Evolutionary conservation across 2,329 filamentous ascomycete genomes (phyloP).

Genomic region (Rhexocercosporidium sp.): DNA sequence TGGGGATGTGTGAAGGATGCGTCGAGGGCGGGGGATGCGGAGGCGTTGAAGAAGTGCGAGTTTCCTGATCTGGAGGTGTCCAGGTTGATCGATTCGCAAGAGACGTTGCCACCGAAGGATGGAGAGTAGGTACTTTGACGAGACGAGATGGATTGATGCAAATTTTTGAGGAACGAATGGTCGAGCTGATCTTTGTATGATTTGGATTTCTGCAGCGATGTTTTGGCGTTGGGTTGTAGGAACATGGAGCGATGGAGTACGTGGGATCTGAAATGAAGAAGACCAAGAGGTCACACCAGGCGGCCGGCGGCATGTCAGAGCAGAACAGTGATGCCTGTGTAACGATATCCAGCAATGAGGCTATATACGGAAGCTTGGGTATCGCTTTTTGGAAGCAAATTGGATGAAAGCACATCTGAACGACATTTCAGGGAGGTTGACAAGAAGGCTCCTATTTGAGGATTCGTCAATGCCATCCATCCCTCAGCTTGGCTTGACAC

Average conservation of each 20-base stretch:
- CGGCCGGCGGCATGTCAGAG: no score
- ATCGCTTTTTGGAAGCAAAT: no score
- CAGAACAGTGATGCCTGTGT: no score
- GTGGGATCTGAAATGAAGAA: background rate
- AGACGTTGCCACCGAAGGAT: slow-evolving; percentile 1
- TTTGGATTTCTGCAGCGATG: slow-evolving; percentile 1
- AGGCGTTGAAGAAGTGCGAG: slow-evolving; percentile 8
- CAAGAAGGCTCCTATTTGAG: no score
- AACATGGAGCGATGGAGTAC: background rate
- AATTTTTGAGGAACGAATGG: background rate
- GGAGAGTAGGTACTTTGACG: background rate
- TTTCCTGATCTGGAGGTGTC: slow-evolving; percentile 11
- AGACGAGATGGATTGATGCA: background rate
- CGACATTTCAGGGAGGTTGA: no score
- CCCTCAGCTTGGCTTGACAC: no score
- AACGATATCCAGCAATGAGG: no score
- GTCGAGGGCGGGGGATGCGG: background rate
- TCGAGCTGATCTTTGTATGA: background rate
- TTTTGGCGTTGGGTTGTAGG: background rate
- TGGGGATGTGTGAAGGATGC: slow-evolving; percentile 19
- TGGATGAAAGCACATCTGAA: no score
- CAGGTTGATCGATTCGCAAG: slow-evolving; percentile 10
- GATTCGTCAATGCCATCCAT: no score
- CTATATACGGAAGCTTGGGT: no score
- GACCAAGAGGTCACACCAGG: no score